These are phyloP conservation scores for Zoysia japonica DNA, from an alignment of 176 grass and related monocot genomes.

Conservation along the genomic window DNA sequence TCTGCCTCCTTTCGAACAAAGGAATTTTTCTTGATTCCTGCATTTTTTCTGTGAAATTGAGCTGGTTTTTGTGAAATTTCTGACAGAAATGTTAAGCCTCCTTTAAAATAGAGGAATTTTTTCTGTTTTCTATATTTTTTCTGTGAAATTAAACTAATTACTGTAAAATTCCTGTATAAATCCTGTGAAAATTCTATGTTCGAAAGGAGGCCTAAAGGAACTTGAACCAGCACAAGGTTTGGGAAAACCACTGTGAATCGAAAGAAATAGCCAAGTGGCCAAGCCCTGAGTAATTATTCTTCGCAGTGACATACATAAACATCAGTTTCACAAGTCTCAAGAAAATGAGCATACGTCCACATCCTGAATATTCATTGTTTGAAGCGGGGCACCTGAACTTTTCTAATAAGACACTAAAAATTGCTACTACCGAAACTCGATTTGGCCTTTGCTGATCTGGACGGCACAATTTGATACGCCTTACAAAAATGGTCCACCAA, in stretches of 20 bases:
- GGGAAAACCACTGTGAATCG: background rate
- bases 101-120: too few relatives aligned
- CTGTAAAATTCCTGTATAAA: background rate
- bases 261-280: background rate
- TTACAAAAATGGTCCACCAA: background rate
- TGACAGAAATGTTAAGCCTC: too few relatives aligned
- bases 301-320: background rate
- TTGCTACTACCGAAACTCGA: constrained; percentile 7
- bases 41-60: too few relatives aligned
- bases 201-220: too few relatives aligned
- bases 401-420: background rate
- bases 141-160: too few relatives aligned
- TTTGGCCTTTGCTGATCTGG: background rate
- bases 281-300: background rate
- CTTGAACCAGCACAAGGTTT: too few relatives aligned
- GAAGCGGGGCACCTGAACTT: background rate
- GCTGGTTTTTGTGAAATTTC: too few relatives aligned
- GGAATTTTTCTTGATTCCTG: too few relatives aligned
- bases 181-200: background rate
- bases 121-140: too few relatives aligned
- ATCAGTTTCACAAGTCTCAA: background rate
- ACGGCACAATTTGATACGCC: background rate
- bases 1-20: too few relatives aligned
- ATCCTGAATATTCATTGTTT: background rate
- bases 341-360: background rate